These are phyloP conservation scores for Komagataella pseudopastoris DNA, from an alignment of 805 yeast genomes.

Conservation along the genomic window DNA sequence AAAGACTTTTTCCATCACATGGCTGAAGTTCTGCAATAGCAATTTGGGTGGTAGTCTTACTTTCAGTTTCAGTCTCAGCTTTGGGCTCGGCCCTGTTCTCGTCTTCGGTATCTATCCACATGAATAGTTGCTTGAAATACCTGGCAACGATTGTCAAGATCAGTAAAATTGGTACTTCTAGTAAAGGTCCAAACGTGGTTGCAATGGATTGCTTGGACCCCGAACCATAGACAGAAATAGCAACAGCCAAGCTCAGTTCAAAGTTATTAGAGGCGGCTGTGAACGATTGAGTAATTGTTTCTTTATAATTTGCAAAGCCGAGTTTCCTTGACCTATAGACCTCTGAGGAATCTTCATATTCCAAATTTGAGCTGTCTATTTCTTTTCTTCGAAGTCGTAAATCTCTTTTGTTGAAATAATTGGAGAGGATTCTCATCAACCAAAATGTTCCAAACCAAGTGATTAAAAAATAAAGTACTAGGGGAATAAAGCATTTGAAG, in stretches of 20 bases:
- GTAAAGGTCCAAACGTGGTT: constrained; percentile 44
- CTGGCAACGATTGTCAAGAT: constrained; percentile 21
- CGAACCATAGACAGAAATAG: constrained; percentile 36
- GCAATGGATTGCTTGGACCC: constrained; percentile 41
- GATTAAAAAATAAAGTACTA: constrained; percentile 30
- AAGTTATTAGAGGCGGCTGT: constrained; percentile 48
- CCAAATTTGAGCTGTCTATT: constrained; percentile 18
- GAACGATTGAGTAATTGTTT: constrained; percentile 35
- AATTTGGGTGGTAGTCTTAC: neutral
- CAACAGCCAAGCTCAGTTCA: constrained; percentile 41
- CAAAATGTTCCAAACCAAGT: constrained; percentile 33
- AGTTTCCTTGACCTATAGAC: constrained; percentile 11
- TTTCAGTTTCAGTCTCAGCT: neutral
- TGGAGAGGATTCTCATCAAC: constrained; percentile 17
- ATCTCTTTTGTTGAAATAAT: constrained; percentile 2
- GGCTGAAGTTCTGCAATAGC: neutral
- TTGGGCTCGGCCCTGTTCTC: neutral
- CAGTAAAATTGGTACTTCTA: constrained; percentile 43
- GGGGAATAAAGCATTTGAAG: constrained; percentile 35
- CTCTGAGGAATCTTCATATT: constrained; percentile 19
- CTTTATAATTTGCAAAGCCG: constrained; percentile 26
- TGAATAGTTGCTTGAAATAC: neutral
- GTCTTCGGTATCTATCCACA: neutral
- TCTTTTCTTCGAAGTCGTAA: constrained; percentile 6
- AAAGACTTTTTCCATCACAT: too few relatives aligned